Conservation (phyloP, 2,329 filamentous ascomycete species). For the Ascochyta clinopodiicola region DNA sequence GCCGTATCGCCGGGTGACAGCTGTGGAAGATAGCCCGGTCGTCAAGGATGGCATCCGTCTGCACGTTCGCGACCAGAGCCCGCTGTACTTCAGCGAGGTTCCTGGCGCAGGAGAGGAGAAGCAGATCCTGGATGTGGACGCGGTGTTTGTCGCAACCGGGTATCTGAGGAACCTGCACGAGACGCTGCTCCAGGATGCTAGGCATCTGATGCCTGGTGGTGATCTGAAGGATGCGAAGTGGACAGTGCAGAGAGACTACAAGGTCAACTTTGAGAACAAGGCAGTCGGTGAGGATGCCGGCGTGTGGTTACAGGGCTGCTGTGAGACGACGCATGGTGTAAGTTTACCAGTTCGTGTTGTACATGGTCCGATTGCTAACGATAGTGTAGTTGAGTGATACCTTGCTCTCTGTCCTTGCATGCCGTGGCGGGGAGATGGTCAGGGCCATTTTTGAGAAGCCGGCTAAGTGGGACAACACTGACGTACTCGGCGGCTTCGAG, state of each 20-base stretch:
- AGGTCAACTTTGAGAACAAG: conserved; percentile 71
- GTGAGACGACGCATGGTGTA: conserved; percentile 89
- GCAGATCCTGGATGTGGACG: conserved; percentile 76
- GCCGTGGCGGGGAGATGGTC: conserved; percentile 79
- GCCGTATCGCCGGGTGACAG: conserved; percentile 69
- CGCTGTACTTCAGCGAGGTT: conserved; percentile 39
- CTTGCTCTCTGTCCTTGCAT: conserved; percentile 77
- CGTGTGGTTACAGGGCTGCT: conserved; percentile 93
- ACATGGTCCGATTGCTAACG: not conserved
- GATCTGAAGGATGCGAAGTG: conserved; percentile 59
- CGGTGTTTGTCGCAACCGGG: conserved; percentile 85
- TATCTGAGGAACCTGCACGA: conserved; percentile 82
- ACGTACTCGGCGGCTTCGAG: conserved; percentile 36
- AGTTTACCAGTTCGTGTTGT: conserved; percentile 51
- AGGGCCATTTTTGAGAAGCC: conserved; percentile 69
- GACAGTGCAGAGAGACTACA: conserved; percentile 78
- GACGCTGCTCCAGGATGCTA: conserved; percentile 71
- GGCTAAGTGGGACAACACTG: conserved; percentile 32
- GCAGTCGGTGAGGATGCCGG: conserved; percentile 76
- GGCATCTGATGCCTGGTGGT: conserved; percentile 67
- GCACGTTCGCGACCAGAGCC: conserved; percentile 61
- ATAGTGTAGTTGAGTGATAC: conserved; percentile 73
- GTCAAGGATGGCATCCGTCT: conserved; percentile 41
- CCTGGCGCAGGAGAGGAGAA: conserved; percentile 51
- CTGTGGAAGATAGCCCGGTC: conserved; percentile 60